Percentiles rank a stretch among this genome's conserved stretches.
These are phyloP conservation scores for Flagelloscypha sp. DNA, from an alignment of 768 basidiomycete species.

Conservation along the genomic window DNA sequence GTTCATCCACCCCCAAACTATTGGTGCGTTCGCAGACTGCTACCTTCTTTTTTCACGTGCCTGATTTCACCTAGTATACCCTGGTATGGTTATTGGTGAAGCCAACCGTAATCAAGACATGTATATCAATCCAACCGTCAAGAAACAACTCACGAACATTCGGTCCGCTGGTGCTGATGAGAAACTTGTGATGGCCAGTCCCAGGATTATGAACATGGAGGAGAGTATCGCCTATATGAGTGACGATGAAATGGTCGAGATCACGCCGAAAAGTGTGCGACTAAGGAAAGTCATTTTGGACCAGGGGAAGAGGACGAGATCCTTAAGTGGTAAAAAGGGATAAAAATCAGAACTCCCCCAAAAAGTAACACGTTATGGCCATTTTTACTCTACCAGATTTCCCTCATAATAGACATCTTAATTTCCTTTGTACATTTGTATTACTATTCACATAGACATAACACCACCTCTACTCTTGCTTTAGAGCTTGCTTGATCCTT, in stretches of 20 bases:
- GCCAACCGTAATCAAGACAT: constrained; percentile 36
- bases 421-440: no score
- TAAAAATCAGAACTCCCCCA: no score
- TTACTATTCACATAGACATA: no score
- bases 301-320: constrained; percentile 23
- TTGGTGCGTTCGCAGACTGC: constrained; percentile 21
- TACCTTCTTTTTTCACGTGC: background rate
- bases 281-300: constrained; percentile 36
- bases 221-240: constrained; percentile 41
- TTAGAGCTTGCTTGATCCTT: no score
- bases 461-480: no score
- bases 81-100: constrained; percentile 46
- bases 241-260: constrained; percentile 41
- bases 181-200: constrained; percentile 39
- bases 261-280: constrained; percentile 34
- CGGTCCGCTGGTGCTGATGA: constrained; percentile 41
- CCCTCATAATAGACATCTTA: no score
- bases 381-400: no score
- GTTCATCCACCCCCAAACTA: constrained; percentile 35
- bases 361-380: no score
- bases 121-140: constrained; percentile 39
- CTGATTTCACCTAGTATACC: constrained; percentile 28
- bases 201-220: constrained; percentile 35
- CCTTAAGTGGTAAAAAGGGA: constrained; percentile 14
- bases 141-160: constrained; percentile 44